Evolutionary conservation across 1,139 yeast species (phyloP).

Genomic region (Kurtzmaniella quercitrusa): DNA sequence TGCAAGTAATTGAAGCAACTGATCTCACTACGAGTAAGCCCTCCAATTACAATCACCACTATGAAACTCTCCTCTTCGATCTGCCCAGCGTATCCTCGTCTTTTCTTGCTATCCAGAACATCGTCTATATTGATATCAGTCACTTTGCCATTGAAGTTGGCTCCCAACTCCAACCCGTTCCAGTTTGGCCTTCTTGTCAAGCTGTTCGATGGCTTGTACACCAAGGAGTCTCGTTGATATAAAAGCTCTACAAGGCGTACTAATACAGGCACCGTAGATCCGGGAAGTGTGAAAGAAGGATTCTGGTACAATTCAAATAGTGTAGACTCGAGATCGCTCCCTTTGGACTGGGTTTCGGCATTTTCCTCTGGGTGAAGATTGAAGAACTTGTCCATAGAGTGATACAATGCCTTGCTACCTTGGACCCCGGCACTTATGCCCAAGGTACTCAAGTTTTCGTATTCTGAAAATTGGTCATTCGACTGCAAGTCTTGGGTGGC

Average conservation of each 20-base stretch:
- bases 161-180: constrained; percentile 36
- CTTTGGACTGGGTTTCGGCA: constrained; percentile 1
- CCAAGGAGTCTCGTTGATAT: constrained; percentile 42
- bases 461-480: constrained; percentile 5
- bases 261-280: constrained; percentile 47
- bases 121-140: constrained; percentile 33
- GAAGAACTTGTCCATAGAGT: constrained; percentile 42
- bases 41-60: constrained; percentile 59
- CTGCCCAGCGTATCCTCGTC: constrained; percentile 7
- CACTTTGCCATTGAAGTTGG: constrained; percentile 36
- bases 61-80: constrained; percentile 20
- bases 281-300: constrained; percentile 51
- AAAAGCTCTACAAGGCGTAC: constrained; percentile 49
- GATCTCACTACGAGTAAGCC: constrained; percentile 75
- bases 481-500: constrained; percentile 3
- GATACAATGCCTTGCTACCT: constrained; percentile 30
- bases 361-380: constrained; percentile 32
- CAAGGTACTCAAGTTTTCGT: constrained; percentile 16
- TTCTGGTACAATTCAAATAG: constrained; percentile 21
- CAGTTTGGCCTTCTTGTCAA: constrained; percentile 40
- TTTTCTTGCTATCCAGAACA: constrained; percentile 19
- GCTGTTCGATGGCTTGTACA: constrained; percentile 40
- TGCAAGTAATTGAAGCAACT: constrained; percentile 60
- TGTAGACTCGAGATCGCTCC: neutral
- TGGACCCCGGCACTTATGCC: constrained; percentile 34